Conservation (phyloP, 2,329 filamentous ascomycete species). For the Chaetothyriales sp. region DNA sequence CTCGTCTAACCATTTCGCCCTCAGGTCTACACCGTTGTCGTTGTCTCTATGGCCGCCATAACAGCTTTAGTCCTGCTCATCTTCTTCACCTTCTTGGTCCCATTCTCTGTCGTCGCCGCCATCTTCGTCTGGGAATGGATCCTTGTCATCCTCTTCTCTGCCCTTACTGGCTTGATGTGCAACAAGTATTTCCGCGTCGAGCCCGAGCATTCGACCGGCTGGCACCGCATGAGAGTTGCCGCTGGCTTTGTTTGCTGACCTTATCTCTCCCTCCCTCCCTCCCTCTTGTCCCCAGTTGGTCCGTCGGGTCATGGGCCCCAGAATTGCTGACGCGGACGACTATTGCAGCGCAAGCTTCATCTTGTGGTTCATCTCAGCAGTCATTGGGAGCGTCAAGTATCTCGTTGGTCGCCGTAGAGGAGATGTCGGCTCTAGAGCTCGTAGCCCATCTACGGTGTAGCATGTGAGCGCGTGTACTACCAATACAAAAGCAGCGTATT, state of each 20-base stretch:
- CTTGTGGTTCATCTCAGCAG: conserved; percentile 59
- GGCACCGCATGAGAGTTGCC: conserved; percentile 68
- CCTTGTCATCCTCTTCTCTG: conserved; percentile 64
- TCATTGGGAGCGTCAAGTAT: not conserved
- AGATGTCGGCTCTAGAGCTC: not conserved
- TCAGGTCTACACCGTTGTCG: conserved; percentile 57
- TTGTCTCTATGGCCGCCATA: conserved; percentile 50
- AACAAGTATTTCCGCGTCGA: conserved; percentile 62
- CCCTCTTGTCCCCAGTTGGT: not conserved
- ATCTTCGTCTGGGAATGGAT: conserved; percentile 56
- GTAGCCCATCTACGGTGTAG: not conserved
- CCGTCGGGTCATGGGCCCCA: too few species aligned
- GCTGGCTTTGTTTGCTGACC: conserved; percentile 63
- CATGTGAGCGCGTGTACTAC: not conserved
- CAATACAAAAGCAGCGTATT: not conserved
- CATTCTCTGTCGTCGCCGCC: conserved; percentile 22
- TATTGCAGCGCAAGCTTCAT: conserved; percentile 44
- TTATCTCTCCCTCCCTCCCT: too few species aligned
- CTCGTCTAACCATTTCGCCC: not conserved
- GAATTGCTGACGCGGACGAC: not conserved
- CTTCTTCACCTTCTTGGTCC: conserved; percentile 43
- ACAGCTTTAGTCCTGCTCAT: conserved; percentile 54
- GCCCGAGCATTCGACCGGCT: conserved; percentile 46
- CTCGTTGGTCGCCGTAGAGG: not conserved
- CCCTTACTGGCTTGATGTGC: conserved; percentile 71